Percentiles rank a stretch among this genome's conserved stretches.
Evolutionary conservation across 768 basidiomycete species (phyloP).

Genomic region (Russula virescens): DNA sequence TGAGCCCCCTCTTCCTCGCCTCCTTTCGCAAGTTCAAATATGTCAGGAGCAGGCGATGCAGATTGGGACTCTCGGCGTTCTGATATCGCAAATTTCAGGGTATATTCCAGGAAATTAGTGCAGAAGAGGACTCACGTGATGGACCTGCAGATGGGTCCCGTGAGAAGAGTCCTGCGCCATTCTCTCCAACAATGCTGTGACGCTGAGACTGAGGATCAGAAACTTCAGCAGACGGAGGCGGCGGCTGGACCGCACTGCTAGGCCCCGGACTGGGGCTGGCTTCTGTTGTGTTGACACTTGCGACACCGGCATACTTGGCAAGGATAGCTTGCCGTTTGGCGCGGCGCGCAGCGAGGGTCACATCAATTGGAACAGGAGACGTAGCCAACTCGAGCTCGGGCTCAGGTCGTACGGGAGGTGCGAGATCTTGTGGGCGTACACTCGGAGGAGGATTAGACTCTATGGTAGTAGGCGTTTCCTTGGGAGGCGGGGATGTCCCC

Average conservation of each 20-base stretch:
- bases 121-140: not conserved
- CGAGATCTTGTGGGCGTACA: conserved; percentile 17
- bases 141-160: conserved; percentile 8
- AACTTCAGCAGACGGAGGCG: conserved; percentile 49
- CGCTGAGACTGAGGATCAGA: conserved; percentile 61
- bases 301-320: conserved; percentile 60
- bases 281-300: conserved; percentile 32
- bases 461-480: not conserved
- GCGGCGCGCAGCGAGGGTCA: conserved; percentile 59
- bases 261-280: conserved; percentile 53
- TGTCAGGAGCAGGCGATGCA: conserved; percentile 49
- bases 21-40: conserved; percentile 66
- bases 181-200: conserved; percentile 39
- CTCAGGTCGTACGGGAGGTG: conserved; percentile 35
- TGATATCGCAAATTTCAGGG: not conserved
- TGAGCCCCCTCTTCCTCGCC: conserved; percentile 46
- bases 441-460: conserved; percentile 15
- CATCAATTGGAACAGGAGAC: conserved; percentile 46
- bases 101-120: not conserved
- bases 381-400: conserved; percentile 50
- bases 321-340: conserved; percentile 71
- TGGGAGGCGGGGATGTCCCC: conserved; percentile 24
- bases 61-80: conserved; percentile 44
- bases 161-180: not conserved
- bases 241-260: conserved; percentile 73